Base-by-base conservation (phyloP, 345 rosid genomes). In the Citrus unshiu region DNA sequence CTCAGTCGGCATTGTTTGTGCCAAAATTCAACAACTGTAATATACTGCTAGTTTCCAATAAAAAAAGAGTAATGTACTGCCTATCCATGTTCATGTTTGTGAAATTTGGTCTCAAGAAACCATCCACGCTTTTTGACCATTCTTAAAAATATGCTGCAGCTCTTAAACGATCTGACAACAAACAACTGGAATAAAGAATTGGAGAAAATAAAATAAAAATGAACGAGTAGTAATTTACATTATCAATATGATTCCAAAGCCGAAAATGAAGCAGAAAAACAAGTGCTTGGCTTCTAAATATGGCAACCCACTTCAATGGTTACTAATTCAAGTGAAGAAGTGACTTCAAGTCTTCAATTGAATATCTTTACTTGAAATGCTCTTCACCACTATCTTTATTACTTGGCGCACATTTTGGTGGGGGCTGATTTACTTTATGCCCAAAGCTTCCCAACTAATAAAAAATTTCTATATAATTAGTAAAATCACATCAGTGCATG, bases 331-430 rank as follows among this genome's bases (percentile, higher is more conserved):
- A 21, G 79, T 46, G 80, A 54, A 32, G 68, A 70, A 69, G 49
- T 32, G 79, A 70, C 73, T 6, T 65, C 58, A 64, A 61, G 79
- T 70, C 73, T 6, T 65, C 58, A 64, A 61, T 4, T 37, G 59
- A 70, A 51, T 77, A 79, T 77, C 81, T 84, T 80, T 79, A 56
- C 32, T 29, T 78, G 87, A 86, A 81, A 77, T 77, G 86, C 84
- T 14, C 54, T 77, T 77, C 71, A 69, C 80, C 84, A 86, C 79
- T 81, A 37, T 30, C 58, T 76, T 60, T 64, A 24, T 32, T 10
- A 54, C 60, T 40, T 29, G 49, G 68, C 64, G 51, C 61, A 29
- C 39, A 39, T 66, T 35, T n/a, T 72, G 76, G 84, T 82, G 84
- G 87, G 83, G 78, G 56, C 62, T 57, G 6, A 54, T 18, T 51